Conservation (phyloP, 2,329 filamentous ascomycete species). For the Sporothrix globosa region DNA sequence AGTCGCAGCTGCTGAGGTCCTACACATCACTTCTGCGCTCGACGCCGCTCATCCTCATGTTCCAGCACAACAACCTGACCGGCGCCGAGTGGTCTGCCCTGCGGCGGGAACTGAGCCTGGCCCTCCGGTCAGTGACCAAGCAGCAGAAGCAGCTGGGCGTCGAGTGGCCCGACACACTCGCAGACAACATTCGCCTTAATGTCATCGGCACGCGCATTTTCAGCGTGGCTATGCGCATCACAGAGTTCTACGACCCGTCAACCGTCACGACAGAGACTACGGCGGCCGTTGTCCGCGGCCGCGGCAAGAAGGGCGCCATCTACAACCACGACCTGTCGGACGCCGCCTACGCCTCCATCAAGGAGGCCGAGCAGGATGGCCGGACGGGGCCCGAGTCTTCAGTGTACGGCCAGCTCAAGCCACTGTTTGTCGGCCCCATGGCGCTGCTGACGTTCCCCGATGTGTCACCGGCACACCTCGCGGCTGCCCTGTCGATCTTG, state of each 20-base stretch:
- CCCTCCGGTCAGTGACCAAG: constrained; percentile 49
- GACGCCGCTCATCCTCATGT: constrained; percentile 81
- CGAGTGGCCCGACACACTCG: constrained; percentile 50
- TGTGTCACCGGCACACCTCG: constrained; percentile 82
- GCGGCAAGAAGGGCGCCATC: constrained; percentile 43
- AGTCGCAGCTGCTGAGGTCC: constrained; percentile 81
- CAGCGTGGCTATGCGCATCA: constrained; percentile 77
- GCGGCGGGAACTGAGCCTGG: constrained; percentile 65
- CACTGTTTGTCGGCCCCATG: constrained; percentile 79
- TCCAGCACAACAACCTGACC: constrained; percentile 71
- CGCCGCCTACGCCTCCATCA: constrained; percentile 51
- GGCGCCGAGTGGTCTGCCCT: constrained; percentile 75
- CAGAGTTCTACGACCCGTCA: constrained; percentile 74
- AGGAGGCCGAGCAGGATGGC: constrained; percentile 40
- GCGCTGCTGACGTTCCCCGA: constrained; percentile 78
- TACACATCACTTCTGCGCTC: constrained; percentile 89
- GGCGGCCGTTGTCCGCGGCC: constrained; percentile 38
- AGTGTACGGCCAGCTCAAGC: constrained; percentile 64
- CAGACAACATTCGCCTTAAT: constrained; percentile 71
- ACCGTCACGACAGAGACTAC: constrained; percentile 39
- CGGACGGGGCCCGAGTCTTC: constrained; percentile 44
- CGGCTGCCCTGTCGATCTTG: constrained; percentile 77
- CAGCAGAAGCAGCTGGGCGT: constrained; percentile 30
- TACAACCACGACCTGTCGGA: constrained; percentile 59
- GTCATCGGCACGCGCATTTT: constrained; percentile 90